Evolutionary conservation across 108 stramenopile genomes (phyloP).

Genomic region (Fragilariopsis cylindrus): DNA sequence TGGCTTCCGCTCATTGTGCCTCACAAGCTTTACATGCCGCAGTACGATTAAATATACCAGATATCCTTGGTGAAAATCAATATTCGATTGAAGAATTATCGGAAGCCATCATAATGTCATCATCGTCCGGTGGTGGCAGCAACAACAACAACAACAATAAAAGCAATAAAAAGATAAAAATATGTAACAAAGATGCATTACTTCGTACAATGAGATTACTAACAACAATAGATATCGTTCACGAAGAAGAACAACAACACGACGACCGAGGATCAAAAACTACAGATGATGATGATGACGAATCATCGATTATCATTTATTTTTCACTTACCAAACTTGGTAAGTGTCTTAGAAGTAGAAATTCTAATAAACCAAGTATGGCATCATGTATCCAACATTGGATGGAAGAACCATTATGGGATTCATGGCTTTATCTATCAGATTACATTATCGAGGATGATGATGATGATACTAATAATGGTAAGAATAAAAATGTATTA

Average conservation of each 20-base stretch:
- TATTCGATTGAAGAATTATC: conserved; percentile 20
- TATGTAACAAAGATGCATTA: conserved; percentile 6
- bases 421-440: conserved; percentile 26
- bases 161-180: neutral
- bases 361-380: neutral
- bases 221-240: neutral
- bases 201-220: neutral
- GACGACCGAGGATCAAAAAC: neutral
- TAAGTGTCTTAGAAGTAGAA: neutral
- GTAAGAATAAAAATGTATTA: neutral
- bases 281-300: neutral
- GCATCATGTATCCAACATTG: conserved; percentile 26
- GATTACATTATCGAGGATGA: conserved; percentile 14
- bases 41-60: conserved; percentile 21
- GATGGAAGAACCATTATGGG: conserved; percentile 36
- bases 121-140: neutral
- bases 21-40: conserved; percentile 23
- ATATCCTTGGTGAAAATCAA: conserved; percentile 5
- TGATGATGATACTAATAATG: neutral
- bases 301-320: neutral
- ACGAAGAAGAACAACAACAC: neutral
- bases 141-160: neutral
- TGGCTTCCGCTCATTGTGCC: conserved; percentile 24
- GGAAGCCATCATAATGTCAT: neutral
- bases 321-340: conserved; percentile 11